Base-by-base conservation (phyloP, 2,329 filamentous ascomycete species). In the Hansfordia pulvinata region DNA sequence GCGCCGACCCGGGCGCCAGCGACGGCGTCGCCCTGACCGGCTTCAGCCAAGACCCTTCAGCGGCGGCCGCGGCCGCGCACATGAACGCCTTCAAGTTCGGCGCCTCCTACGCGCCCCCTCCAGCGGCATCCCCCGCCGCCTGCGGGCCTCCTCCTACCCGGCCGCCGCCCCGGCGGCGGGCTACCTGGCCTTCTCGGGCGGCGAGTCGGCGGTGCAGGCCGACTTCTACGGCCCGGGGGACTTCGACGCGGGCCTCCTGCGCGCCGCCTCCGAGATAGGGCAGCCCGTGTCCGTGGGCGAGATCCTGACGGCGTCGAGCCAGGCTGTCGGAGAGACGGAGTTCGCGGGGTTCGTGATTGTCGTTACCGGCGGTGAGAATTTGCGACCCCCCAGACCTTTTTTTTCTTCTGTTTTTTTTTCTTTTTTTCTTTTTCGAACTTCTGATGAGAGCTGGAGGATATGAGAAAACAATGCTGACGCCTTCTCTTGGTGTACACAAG, bases 1-100 rank as follows among this genome's bases (percentile, higher is more conserved):
- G 57, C 24, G 42, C 52, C 30, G 53, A 69, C 38, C 69, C 69
- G 2, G 41, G 56, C 28, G 50, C 67, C 30, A 69, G 63, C 19
- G 62, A 76, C 33, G 69, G 61, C 20, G 54, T 77, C 20, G 48
- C 73, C 27, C 54, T 78, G 6, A 76, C 71, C 2, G 73, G 73
- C 2, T 78, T 69, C 48, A 59, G 60, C 10, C 55, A 60, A n/a
- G n/a, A n/a, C n/a, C n/a, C n/a, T n/a, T n/a, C n/a, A n/a, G n/a
- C n/a, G n/a, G n/a, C n/a, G n/a, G n/a, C n/a, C n/a, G n/a, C n/a
- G n/a, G n/a, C n/a, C n/a, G n/a, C n/a, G n/a, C n/a, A n/a, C n/a
- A n/a, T n/a, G n/a, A n/a, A n/a, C n/a, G n/a, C n/a, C n/a, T n/a
- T n/a, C n/a, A n/a, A n/a, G n/a, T n/a, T n/a, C n/a, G n/a, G n/a